Conservation (phyloP, 2,329 filamentous ascomycete genomes). For the Fusarium hostae region DNA sequence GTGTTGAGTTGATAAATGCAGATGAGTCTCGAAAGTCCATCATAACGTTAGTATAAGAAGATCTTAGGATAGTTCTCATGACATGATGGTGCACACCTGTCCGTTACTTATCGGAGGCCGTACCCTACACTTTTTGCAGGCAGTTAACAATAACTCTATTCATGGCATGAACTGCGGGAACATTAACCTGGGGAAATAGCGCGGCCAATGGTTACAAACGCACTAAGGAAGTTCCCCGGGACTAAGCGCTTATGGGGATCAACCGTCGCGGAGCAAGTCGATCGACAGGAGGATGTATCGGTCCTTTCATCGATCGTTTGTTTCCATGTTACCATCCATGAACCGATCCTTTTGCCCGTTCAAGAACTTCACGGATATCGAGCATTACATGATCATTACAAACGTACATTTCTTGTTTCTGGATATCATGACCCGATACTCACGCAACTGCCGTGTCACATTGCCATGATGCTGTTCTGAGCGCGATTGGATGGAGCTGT, state of each 20-base stretch:
- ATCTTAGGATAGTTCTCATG: rapidly evolving
- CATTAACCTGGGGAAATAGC: neutral
- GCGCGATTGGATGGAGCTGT: neutral
- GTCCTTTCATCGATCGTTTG: neutral
- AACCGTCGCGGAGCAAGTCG: neutral
- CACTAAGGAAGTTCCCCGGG: neutral
- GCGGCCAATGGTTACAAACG: neutral
- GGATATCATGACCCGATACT: neutral
- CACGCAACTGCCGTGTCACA: neutral
- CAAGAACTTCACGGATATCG: neutral
- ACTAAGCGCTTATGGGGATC: neutral
- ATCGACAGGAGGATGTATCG: neutral
- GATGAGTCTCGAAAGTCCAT: neutral
- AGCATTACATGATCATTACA: conserved; percentile 3
- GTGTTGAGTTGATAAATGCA: neutral
- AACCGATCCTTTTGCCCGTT: neutral
- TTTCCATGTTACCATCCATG: neutral
- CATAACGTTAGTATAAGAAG: neutral
- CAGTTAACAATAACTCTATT: too few relatives aligned
- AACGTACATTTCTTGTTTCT: neutral
- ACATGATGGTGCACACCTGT: too few relatives aligned
- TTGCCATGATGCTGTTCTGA: neutral
- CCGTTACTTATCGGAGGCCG: too few relatives aligned
- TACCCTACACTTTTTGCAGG: neutral
- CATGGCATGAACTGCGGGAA: neutral